Percentiles rank a stretch among this genome's conserved stretches.
Conservation (phyloP, 2,329 filamentous ascomycete genomes). For the Hypoxylon sp. region DNA sequence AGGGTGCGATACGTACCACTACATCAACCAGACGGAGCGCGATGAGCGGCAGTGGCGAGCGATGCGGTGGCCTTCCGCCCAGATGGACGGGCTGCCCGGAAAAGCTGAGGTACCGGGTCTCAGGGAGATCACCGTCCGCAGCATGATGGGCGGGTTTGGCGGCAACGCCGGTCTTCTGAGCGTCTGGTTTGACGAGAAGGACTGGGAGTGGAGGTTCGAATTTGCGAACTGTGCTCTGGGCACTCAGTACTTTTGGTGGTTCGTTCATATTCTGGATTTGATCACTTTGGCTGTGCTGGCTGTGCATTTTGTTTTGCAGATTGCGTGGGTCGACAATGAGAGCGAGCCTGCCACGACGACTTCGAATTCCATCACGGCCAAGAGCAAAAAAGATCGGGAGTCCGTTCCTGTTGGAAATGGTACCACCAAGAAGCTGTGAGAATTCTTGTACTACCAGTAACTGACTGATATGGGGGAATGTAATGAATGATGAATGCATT, state of each 20-base stretch:
- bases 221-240: slow-evolving; percentile 83
- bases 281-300: slow-evolving; percentile 53
- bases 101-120: slow-evolving; percentile 69
- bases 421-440: slow-evolving; percentile 36
- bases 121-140: slow-evolving; percentile 91
- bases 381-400: background rate
- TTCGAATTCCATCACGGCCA: background rate
- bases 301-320: slow-evolving; percentile 45
- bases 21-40: slow-evolving; percentile 71
- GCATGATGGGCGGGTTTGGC: slow-evolving; percentile 98
- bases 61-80: slow-evolving; percentile 60
- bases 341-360: slow-evolving; percentile 32
- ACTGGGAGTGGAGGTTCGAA: slow-evolving; percentile 83
- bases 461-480: slow-evolving; percentile 10
- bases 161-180: slow-evolving; percentile 91
- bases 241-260: slow-evolving; percentile 94
- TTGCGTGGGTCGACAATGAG: slow-evolving; percentile 41
- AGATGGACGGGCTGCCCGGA: slow-evolving; percentile 55
- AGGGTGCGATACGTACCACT: slow-evolving; percentile 92
- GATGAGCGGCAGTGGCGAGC: slow-evolving; percentile 64
- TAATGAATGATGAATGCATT: slow-evolving; percentile 36
- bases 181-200: slow-evolving; percentile 83
- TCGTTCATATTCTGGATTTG: slow-evolving; percentile 80
- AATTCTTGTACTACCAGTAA: slow-evolving; percentile 18
- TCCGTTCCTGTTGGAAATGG: slow-evolving; percentile 30